Evolutionary conservation across 441 rosid genomes (phyloP), one percentile per base, ranked within the genome.

Genomic region (Arabidopsis hybrid): DNA sequence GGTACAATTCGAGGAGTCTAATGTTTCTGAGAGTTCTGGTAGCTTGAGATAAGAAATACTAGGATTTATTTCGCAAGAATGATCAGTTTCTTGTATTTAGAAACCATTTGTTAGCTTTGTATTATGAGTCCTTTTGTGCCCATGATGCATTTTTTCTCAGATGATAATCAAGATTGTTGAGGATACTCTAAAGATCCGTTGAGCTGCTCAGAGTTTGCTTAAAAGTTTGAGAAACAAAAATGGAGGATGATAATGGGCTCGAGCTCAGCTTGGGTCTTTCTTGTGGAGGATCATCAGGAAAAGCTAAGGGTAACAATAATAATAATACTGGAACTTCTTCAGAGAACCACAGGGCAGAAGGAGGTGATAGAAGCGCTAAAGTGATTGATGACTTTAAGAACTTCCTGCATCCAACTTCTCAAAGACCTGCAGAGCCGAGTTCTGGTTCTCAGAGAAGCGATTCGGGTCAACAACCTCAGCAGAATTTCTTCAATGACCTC

Each of bases 201-300:
- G 57, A 39, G 46, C 31, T 53, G 34, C 49, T 5, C 51, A 58
- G 40, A 46, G 18, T 53, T 70, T 40, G 56, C 61, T 67, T 52
- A 21, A 10, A 59, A 31, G 49, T 61, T 46, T 53, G 60, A 74
- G 62, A 11, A 50, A 18, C 21, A 26, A 39, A 40, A 89, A 63
- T 92, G 97, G 98, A 91, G 62, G 95, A 91, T 40, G 96, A 91
- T 60, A 91, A 85, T 82, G 97, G 91, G 43, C 95, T 91, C 50
- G 96, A 91, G 84, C 96, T 94, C 60, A 88, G 98, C 81, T 85
- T 94, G 83, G 98, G 96, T 75, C 86, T 94, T 35, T 87, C 93
- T 74, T 90, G 83, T 81, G 95, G 98, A 77, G 91, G 92, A 65
- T 87, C 92, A 73, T 82, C 89, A 38, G 84, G 82, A 16, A 91